phyloP scores from a whole-genome alignment of 2,329 filamentous ascomycete species.

The Aureobasidium sp. region DNA sequence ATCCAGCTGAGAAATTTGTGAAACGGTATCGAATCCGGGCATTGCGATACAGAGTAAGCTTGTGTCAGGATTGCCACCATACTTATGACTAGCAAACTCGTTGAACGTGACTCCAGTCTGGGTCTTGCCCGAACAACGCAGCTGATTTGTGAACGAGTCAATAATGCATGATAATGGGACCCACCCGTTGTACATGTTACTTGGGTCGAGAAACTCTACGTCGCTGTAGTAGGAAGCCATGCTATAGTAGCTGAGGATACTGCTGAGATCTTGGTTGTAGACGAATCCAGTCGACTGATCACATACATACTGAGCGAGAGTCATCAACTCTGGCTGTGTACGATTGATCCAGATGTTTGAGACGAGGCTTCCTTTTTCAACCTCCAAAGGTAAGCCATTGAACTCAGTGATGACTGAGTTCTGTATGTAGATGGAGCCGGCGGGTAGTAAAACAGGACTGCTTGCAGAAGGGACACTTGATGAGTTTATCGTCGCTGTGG shows the following conservation, averaged over 20 bases:
- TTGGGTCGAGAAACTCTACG: not conserved
- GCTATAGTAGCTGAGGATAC: not conserved
- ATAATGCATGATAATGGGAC: not conserved
- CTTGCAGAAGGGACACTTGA: not conserved
- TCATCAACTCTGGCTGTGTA: not conserved
- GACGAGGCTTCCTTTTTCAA: not conserved
- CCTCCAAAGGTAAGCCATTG: not conserved
- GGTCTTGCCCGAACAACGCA: not conserved
- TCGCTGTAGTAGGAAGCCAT: not conserved
- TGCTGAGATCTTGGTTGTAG: not conserved
- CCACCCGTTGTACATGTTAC: not conserved
- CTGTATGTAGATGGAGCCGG: not conserved
- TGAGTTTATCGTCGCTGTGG: not conserved
- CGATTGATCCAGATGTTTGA: not conserved
- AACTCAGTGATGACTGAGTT: not conserved
- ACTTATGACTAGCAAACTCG: not conserved
- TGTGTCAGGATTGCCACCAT: not conserved
- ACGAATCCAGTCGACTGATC: not conserved
- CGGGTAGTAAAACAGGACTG: not conserved
- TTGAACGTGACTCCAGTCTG: not conserved
- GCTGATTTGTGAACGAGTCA: not conserved
- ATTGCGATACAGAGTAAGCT: not conserved
- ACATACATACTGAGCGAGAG: not conserved
- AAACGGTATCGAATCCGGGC: not conserved
- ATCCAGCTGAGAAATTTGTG: not conserved